Conservation (phyloP, 768 basidiomycete genomes). For the Trametes maxima region DNA sequence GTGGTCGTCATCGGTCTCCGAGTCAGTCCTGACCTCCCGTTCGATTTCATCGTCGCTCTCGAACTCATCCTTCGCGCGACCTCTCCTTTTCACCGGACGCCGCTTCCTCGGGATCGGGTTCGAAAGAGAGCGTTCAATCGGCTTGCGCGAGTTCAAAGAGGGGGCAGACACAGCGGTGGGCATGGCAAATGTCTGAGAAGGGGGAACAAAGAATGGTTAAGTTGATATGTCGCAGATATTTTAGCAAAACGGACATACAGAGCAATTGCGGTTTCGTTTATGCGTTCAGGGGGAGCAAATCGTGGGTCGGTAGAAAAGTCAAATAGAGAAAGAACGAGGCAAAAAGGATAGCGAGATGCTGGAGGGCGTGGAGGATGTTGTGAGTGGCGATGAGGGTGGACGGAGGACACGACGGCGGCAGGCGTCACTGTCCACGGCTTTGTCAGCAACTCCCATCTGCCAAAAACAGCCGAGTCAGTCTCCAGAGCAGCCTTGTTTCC, state of each 20-base stretch:
- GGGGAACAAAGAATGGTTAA: constrained; percentile 1
- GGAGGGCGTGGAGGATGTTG: constrained; percentile 18
- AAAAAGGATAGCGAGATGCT: constrained; percentile 4
- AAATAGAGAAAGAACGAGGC: not conserved
- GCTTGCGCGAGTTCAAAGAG: constrained; percentile 13
- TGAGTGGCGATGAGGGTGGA: constrained; percentile 20
- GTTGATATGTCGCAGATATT: constrained; percentile 1
- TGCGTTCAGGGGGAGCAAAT: not conserved
- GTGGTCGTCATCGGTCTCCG: constrained; percentile 62
- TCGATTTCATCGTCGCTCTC: constrained; percentile 81
- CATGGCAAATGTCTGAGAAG: constrained; percentile 17
- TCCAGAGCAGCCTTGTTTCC: not conserved
- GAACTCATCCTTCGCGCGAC: constrained; percentile 56
- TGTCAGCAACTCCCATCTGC: constrained; percentile 22
- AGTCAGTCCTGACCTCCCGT: constrained; percentile 71
- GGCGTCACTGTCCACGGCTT: constrained; percentile 20
- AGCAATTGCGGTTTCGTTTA: not conserved
- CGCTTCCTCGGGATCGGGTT: constrained; percentile 37
- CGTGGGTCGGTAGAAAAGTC: not conserved
- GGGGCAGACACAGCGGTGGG: constrained; percentile 19
- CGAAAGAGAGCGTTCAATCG: constrained; percentile 20
- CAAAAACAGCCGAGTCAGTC: constrained; percentile 10
- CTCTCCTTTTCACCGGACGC: constrained; percentile 58
- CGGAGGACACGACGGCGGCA: constrained; percentile 19
- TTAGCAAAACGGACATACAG: constrained; percentile 6